Percentiles rank a stretch among this genome's conserved stretches.
These are phyloP conservation scores for Diaporthe aspalathi DNA, from an alignment of 2,329 filamentous ascomycete species.

Conservation along the genomic window DNA sequence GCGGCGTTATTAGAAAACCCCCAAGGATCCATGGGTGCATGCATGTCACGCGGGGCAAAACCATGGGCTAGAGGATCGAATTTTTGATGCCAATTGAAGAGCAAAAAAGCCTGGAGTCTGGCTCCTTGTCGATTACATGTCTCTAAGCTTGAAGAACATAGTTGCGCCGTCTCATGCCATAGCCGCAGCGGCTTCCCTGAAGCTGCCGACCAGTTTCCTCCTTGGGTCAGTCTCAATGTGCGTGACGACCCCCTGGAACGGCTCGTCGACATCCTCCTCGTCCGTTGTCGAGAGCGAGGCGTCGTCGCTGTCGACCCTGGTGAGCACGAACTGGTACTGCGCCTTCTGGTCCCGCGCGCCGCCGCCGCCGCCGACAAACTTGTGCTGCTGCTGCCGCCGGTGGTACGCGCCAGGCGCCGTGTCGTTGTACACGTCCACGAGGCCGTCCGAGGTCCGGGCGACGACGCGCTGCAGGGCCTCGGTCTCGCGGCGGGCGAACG, in stretches of 20 bases:
- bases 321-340: conserved; percentile 71
- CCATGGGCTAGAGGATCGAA: not conserved
- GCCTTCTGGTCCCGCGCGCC: conserved; percentile 66
- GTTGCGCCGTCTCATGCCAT: conserved; percentile 52
- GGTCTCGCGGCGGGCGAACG: conserved; percentile 71
- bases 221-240: conserved; percentile 53
- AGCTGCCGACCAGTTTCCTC: conserved; percentile 66
- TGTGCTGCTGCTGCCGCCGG: conserved; percentile 59
- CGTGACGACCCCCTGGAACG: conserved; percentile 54
- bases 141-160: conserved; percentile 12
- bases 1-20: not conserved
- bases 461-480: conserved; percentile 74
- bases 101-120: conserved; percentile 21
- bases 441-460: conserved; percentile 72
- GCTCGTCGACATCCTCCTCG: conserved; percentile 59
- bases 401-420: conserved; percentile 61
- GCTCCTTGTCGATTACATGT: conserved; percentile 28
- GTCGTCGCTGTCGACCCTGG: conserved; percentile 65
- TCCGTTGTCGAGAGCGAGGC: conserved; percentile 46
- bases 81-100: not conserved
- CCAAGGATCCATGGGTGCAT: not conserved
- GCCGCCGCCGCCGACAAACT: too few relatives aligned
- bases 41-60: not conserved
- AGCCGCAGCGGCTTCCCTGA: conserved; percentile 67
- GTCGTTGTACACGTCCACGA: conserved; percentile 76